Evolutionary conservation across 2,329 filamentous ascomycete genomes (phyloP), one percentile per base, ranked within the genome.

Genomic region (Colletotrichum acutatum): DNA sequence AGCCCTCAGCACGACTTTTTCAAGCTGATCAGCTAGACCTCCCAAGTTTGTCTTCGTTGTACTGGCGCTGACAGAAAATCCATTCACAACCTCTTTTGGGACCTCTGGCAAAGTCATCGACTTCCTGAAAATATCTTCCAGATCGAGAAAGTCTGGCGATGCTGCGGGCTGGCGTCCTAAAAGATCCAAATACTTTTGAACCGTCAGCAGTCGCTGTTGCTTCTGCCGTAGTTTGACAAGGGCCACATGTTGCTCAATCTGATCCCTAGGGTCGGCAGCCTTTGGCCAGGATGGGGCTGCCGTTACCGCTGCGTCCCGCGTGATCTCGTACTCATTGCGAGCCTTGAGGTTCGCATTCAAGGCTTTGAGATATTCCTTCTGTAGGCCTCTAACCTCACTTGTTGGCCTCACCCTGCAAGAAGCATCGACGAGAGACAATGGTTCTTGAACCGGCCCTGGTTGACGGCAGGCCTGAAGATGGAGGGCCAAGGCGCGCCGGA

Each of bases 1-100:
- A 22, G 90, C 86, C 42, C 87, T 86, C 37, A 93, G 79, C 4
- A 90, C 86, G 0, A 87, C 86, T 77, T 89, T 91, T 75, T 92
- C 89, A 6, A 93, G 80, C 32, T 85, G 84, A 34, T 85, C 83
- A 53, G 89, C 81, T 5, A 90, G 84, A 1, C 81, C 83, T 60
- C 84, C 82, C 1, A 91, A 77, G 49, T 88, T 85, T 1, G 81
- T 79, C 16, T 83, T 82, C 5, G 81, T 75, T 6, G 79, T 75
- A 30, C 79, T 80, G 52, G 82, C 81, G 63, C 87, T 85, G 34
- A 83, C 79, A 7, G 84, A 83, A 53, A 90, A 83, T 24, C 86
- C 84, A 70, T 86, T 85, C 62, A 90, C 81, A 1, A 91, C 82
- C 22, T 87, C 85, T 68, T 81, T 82, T 1, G 89, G 89, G n/a